Evolutionary conservation across 495 filamentous ascomycete genomes (phyloP).

Genomic region (Lentithecium fluviatile): DNA sequence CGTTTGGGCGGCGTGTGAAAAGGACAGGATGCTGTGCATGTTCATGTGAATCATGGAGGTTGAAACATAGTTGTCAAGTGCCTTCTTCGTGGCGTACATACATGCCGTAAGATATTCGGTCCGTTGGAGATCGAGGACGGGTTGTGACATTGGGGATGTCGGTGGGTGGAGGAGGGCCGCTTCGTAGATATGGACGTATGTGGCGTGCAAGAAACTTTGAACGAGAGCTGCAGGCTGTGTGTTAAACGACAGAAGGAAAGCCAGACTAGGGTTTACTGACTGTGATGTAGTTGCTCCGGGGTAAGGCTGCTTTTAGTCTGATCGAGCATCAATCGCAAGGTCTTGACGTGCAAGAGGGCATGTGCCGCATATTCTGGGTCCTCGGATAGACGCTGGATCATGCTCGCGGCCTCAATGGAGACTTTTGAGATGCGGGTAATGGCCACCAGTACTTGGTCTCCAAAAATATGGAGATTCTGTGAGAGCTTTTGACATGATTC

Average conservation of each 20-base stretch:
- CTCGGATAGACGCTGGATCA: constrained; percentile 1
- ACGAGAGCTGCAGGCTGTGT: background rate
- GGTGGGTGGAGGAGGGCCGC: background rate
- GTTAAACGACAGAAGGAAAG: background rate
- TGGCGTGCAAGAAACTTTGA: background rate
- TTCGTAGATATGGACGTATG: constrained; percentile 12
- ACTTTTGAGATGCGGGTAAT: constrained; percentile 5
- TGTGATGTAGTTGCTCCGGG: background rate
- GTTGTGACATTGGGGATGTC: background rate
- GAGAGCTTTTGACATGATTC: constrained; percentile 1
- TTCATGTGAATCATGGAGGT: background rate
- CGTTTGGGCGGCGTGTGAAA: constrained; percentile 3
- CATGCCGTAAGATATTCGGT: constrained; percentile 9
- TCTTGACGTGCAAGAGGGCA: background rate
- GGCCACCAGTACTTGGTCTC: constrained; percentile 5
- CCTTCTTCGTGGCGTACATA: background rate
- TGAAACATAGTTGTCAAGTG: constrained; percentile 4
- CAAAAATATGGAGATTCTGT: background rate
- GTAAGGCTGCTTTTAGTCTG: background rate
- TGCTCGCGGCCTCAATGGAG: background rate
- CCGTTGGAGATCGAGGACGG: constrained; percentile 1
- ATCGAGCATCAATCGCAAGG: background rate
- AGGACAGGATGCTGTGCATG: background rate
- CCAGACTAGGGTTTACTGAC: background rate
- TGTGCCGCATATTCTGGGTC: background rate